These are phyloP conservation scores for Amanita molliuscula DNA, from an alignment of 768 basidiomycete genomes.

Conservation along the genomic window DNA sequence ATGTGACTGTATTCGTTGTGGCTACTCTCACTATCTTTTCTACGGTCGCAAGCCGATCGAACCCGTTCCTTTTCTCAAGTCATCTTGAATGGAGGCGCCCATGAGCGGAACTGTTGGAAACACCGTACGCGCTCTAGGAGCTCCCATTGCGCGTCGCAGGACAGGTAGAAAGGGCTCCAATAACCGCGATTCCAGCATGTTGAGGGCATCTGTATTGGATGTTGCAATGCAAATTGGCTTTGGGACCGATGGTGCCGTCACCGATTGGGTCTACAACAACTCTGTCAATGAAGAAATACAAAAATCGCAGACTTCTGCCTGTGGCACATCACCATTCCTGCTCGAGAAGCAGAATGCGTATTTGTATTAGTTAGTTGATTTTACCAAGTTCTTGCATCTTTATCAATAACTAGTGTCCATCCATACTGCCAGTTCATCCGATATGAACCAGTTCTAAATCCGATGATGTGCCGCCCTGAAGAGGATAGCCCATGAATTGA, in stretches of 20 bases:
- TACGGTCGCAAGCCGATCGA: slow-evolving; percentile 3
- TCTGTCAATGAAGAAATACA: too few species aligned
- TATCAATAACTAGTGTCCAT: too few species aligned
- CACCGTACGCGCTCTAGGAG: slow-evolving; percentile 1
- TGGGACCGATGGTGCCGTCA: slow-evolving; percentile 48
- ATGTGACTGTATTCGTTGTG: not conserved
- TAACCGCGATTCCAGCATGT: slow-evolving; percentile 41
- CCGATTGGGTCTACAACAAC: slow-evolving; percentile 72
- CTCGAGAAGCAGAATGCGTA: too few species aligned
- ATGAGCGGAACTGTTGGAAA: not conserved
- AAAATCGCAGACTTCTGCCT: too few species aligned
- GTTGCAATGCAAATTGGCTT: slow-evolving; percentile 62
- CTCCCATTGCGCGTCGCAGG: slow-evolving; percentile 2
- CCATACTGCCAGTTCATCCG: too few species aligned
- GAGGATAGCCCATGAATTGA: too few species aligned
- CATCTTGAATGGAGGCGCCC: not conserved
- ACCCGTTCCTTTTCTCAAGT: not conserved
- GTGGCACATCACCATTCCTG: too few species aligned
- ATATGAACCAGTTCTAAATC: too few species aligned
- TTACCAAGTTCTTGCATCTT: too few species aligned
- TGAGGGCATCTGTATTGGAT: slow-evolving; percentile 71
- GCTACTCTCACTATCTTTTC: not conserved
- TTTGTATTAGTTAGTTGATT: too few species aligned
- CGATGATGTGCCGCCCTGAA: too few species aligned
- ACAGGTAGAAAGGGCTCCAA: too few species aligned